Base-by-base conservation (phyloP, 352 stramenopile genomes). In the Peronospora tabacina region DNA sequence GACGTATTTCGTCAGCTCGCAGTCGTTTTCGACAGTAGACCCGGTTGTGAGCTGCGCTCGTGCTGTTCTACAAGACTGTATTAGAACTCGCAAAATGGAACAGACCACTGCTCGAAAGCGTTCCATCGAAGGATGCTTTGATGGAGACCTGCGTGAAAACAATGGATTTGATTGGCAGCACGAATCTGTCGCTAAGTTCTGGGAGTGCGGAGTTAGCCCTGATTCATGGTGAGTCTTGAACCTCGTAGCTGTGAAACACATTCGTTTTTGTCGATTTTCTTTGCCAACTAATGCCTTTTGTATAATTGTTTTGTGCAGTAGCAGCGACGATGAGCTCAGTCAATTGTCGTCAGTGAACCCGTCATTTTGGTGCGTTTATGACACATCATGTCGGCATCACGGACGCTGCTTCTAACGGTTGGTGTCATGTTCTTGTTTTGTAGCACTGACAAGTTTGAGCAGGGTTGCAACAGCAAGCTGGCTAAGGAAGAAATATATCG, bases 301-400 rank as follows among this genome's bases (percentile, higher is more conserved):
- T 45, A 0, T 22, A 19, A 42, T 48, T 38, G 39, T 6, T 20
- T 54, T 38, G 38, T 58, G 57, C 37, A 80, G 65, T 19, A 85
- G 78, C 62, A 92, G 81, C 22, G 81, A 92, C 36, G 81, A 92
- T 22, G 81, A 92, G 45, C 54, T 91, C 20, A 82, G 72, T 35
- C 72, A 89, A 40, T 46, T 87, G 12, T 86, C 72, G 10, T 83
- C 70, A 13, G 70, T 82, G 56, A 72, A 90, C 42, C 68, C 63
- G 13, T 85, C 75, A 10, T 82, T 82, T 24, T 70, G 72, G 80
- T 90, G 55, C 12, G 67, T 61, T 8, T 50, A 7, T 5, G 17
- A 41, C 3, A 3, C 13, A 16, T 33, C 7, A 10, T 50, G 46
- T 37, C 20, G 46, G 11, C 2, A 16, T 42, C 26, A 11, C 32